phyloP scores from a whole-genome alignment of 768 basidiomycete species.

The Pisolithus tinctorius region DNA sequence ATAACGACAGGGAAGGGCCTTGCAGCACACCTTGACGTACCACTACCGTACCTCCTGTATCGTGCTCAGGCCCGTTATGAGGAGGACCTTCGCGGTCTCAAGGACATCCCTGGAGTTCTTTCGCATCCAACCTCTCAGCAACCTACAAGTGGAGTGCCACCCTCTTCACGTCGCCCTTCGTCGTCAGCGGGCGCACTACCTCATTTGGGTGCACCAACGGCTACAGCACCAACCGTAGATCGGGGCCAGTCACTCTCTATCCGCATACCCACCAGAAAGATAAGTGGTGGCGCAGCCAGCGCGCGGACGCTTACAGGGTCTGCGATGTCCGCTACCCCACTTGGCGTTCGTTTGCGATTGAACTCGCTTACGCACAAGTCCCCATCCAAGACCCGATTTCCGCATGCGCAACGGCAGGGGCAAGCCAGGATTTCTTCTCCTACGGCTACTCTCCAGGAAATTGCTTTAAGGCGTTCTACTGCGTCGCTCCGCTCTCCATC shows the following conservation, averaged over 20 bases:
- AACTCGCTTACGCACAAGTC: constrained; percentile 59
- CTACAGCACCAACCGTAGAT: constrained; percentile 3
- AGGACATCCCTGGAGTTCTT: constrained; percentile 61
- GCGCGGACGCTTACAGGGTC: constrained; percentile 30
- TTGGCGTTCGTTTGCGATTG: constrained; percentile 64
- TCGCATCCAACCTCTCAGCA: constrained; percentile 36
- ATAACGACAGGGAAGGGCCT: constrained; percentile 67
- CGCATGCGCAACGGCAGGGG: background rate
- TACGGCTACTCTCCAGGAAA: constrained; percentile 59
- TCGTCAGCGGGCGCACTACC: constrained; percentile 6
- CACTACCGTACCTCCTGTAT: constrained; percentile 78
- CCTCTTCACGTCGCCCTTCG: constrained; percentile 10
- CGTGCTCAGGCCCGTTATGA: constrained; percentile 80
- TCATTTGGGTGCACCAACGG: constrained; percentile 11
- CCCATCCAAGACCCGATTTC: constrained; percentile 25
- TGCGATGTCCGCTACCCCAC: constrained; percentile 44
- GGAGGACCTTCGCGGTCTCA: constrained; percentile 74
- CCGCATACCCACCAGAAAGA: constrained; percentile 14
- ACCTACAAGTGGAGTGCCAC: constrained; percentile 15
- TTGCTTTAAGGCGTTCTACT: constrained; percentile 17
- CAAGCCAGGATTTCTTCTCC: constrained; percentile 55
- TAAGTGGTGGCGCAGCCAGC: constrained; percentile 2
- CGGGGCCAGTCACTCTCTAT: constrained; percentile 14
- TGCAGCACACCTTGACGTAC: constrained; percentile 72
- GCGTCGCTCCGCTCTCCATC: constrained; percentile 37